Evolutionary conservation across 2,329 filamentous ascomycete genomes (phyloP).

Genomic region (Fusarium sp.): DNA sequence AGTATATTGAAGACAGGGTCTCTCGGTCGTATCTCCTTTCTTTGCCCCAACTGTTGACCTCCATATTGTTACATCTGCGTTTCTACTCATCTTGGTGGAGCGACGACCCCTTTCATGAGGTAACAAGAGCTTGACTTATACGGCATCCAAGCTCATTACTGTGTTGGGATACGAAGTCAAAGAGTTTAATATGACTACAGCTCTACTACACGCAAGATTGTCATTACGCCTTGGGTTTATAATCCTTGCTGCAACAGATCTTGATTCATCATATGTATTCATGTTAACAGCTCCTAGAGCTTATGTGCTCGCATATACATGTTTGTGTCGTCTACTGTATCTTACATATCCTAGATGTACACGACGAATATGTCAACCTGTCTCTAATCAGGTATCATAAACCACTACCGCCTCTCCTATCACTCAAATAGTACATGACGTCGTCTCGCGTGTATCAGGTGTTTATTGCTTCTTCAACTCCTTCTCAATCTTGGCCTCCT

Average conservation of each 20-base stretch:
- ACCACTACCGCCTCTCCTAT: background rate
- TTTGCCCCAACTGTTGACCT: conserved; percentile 6
- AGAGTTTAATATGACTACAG: background rate
- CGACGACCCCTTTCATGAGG: conserved; percentile 6
- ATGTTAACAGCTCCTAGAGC: background rate
- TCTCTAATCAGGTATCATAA: conserved; percentile 7
- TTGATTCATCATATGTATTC: background rate
- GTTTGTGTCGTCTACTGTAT: conserved; percentile 37
- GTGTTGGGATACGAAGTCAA: background rate
- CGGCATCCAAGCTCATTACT: background rate
- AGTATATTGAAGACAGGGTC: conserved; percentile 27
- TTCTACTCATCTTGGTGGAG: conserved; percentile 11
- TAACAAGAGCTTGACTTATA: conserved; percentile 13
- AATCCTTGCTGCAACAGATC: background rate
- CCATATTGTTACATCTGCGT: background rate
- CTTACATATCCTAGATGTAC: conserved; percentile 46
- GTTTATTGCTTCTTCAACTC: conserved; percentile 35
- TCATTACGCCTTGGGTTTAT: background rate
- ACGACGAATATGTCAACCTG: conserved; percentile 29
- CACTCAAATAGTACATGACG: conserved; percentile 29
- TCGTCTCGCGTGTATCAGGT: background rate
- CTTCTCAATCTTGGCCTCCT: conserved; percentile 39
- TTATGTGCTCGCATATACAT: conserved; percentile 15
- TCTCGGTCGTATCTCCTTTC: conserved; percentile 15
- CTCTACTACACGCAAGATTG: too few species aligned